Base-by-base conservation (phyloP, 2,329 filamentous ascomycete genomes). In the Cladorrhinum sp. region DNA sequence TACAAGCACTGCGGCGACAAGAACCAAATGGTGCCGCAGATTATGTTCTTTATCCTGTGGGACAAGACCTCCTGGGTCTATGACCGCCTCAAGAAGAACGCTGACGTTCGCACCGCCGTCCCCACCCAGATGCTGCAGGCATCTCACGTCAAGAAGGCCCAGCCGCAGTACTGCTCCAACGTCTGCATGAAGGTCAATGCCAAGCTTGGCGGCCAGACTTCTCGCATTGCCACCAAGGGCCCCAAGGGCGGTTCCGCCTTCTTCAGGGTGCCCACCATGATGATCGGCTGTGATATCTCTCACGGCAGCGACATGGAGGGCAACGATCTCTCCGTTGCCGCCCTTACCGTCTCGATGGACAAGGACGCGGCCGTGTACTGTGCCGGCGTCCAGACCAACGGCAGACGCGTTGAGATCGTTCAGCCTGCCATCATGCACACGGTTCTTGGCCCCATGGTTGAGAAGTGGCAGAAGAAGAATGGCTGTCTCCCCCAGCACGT, bases 171-270 rank as follows among this genome's bases (percentile, higher is more conserved):
- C 75, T 89, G 91, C 69, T 95, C 91, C 1, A 99, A 99, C 64
- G 92, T 99, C 0, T 84, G 87, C 65, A 95, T 99, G 91, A 99
- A 99, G 78, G 86, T 99, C 66, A 98, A 99, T 69, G 90, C 91
- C 2, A 99, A 99, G 78, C 83, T 99, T 2, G 95, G 95, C 14
- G 95, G 95, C 5, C 83, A 85, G 0, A 97, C 92, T 1, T 87
- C 78, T 57, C 79, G 73, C 46, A 72, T 78, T 8, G 64, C 69
- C 36, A 71, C 64, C 57, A 74, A 69, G 50, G 71, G 77, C 8
- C 63, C 70, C 39, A 71, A 64, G 56, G 75, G 21, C 70, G 74
- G 55, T 70, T 73, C 53, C 54, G 69, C 72, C 2, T 80, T 79
- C 63, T 83, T 82, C 67, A 70, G 72, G 1, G 71, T 70, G 0